Conservation (phyloP, 768 basidiomycete species). For the Lentinus tigrinus region DNA sequence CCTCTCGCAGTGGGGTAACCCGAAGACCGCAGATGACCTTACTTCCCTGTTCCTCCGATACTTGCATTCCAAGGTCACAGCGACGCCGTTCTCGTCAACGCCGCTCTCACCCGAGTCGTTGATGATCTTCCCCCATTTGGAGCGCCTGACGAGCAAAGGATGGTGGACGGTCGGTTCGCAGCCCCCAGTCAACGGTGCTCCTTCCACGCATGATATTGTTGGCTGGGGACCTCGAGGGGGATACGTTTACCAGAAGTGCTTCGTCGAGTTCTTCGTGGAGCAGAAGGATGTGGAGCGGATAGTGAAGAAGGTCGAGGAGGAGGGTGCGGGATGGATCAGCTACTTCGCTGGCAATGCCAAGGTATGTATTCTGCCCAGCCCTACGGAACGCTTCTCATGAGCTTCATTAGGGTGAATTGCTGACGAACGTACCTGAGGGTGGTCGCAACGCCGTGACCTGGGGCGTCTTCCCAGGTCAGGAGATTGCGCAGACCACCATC, state of each 20-base stretch:
- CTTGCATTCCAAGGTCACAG: slow-evolving; percentile 66
- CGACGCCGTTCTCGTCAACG: slow-evolving; percentile 86
- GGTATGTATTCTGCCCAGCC: slow-evolving; percentile 41
- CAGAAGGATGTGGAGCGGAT: slow-evolving; percentile 54
- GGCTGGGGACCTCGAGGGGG: slow-evolving; percentile 95
- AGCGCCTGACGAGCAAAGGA: slow-evolving; percentile 70
- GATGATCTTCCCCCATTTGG: slow-evolving; percentile 75
- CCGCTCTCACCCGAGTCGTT: slow-evolving; percentile 82
- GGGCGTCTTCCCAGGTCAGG: slow-evolving; percentile 97
- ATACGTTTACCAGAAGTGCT: slow-evolving; percentile 96
- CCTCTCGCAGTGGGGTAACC: slow-evolving; percentile 75
- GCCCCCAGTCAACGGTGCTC: slow-evolving; percentile 82
- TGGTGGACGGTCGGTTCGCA: slow-evolving; percentile 99
- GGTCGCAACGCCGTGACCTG: slow-evolving; percentile 96
- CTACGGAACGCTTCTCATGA: not conserved
- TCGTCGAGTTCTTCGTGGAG: slow-evolving; percentile 94
- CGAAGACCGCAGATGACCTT: slow-evolving; percentile 63
- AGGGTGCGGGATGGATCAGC: slow-evolving; percentile 68
- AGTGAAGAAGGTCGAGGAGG: slow-evolving; percentile 52
- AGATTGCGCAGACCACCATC: slow-evolving; percentile 93
- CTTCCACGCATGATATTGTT: slow-evolving; percentile 72
- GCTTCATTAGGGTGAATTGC: slow-evolving; percentile 62
- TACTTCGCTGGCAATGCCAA: slow-evolving; percentile 82
- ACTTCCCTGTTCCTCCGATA: slow-evolving; percentile 79
- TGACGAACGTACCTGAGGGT: slow-evolving; percentile 75